Evolutionary conservation across 768 basidiomycete species (phyloP).

Genomic region (Panus rudis): DNA sequence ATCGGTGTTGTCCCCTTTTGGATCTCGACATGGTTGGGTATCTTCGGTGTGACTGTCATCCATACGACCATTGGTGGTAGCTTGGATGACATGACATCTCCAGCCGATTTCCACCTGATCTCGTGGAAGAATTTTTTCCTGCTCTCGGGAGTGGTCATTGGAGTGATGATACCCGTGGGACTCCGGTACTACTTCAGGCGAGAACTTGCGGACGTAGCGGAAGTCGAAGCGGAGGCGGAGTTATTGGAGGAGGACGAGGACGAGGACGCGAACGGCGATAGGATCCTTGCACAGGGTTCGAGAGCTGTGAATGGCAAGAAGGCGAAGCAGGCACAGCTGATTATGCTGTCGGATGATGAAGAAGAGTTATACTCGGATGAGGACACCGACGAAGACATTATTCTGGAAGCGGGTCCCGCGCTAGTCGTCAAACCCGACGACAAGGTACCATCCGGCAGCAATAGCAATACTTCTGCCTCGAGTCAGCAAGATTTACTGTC

Average conservation of each 20-base stretch:
- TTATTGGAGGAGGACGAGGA: conserved; percentile 19
- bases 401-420: conserved; percentile 71
- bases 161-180: conserved; percentile 91
- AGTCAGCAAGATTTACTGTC: too few relatives aligned
- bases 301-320: conserved; percentile 32
- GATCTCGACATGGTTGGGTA: conserved; percentile 83
- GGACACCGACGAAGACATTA: conserved; percentile 61
- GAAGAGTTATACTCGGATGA: conserved; percentile 32
- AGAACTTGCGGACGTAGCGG: conserved; percentile 39
- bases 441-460: too few relatives aligned
- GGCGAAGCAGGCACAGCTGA: conserved; percentile 27
- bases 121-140: conserved; percentile 88
- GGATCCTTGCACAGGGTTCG: conserved; percentile 53
- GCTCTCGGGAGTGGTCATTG: conserved; percentile 77
- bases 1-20: conserved; percentile 84
- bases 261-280: conserved; percentile 30
- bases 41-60: conserved; percentile 87
- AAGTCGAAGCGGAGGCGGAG: conserved; percentile 29
- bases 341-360: conserved; percentile 29
- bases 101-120: conserved; percentile 89
- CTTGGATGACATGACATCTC: conserved; percentile 90
- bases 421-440: conserved; percentile 33
- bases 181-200: conserved; percentile 76
- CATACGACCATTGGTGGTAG: conserved; percentile 93
- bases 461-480: too few relatives aligned